A percentile compares a stretch with the other conserved stretches of the same genome.
phyloP scores from a whole-genome alignment of 805 yeast species.

The Komagataella pseudopastoris region DNA sequence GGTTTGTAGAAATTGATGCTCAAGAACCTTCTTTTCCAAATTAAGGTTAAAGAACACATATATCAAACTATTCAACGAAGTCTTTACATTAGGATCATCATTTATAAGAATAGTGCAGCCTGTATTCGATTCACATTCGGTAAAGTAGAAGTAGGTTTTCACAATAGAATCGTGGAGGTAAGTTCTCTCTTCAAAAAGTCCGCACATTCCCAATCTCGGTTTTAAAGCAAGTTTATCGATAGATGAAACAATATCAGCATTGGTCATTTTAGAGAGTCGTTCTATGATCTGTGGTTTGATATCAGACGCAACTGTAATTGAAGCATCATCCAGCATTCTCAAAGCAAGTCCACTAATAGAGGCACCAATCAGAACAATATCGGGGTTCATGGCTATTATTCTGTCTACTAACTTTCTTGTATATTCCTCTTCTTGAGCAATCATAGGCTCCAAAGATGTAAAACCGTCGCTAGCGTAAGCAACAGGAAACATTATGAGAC shows the following conservation, averaged over 20 bases:
- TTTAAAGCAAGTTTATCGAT: conserved; percentile 70
- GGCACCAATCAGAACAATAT: conserved; percentile 64
- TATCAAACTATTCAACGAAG: conserved; percentile 67
- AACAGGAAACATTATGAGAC: conserved; percentile 77
- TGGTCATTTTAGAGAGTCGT: conserved; percentile 64
- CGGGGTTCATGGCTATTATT: conserved; percentile 65
- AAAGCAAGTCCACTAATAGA: conserved; percentile 76
- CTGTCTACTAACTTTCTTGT: conserved; percentile 71
- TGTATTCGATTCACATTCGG: conserved; percentile 57
- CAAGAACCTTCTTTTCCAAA: conserved; percentile 62
- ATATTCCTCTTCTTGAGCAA: conserved; percentile 81
- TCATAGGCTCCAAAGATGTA: conserved; percentile 68
- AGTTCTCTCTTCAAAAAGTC: conserved; percentile 53
- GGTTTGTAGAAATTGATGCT: conserved; percentile 51
- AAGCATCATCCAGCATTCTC: conserved; percentile 54
- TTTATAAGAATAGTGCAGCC: conserved; percentile 81
- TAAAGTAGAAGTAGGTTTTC: conserved; percentile 66
- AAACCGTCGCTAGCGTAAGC: conserved; percentile 46
- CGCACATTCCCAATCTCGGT: conserved; percentile 67
- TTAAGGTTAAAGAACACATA: conserved; percentile 68
- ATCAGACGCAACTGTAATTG: conserved; percentile 70
- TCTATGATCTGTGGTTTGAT: conserved; percentile 74
- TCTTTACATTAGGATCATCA: conserved; percentile 52
- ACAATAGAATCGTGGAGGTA: conserved; percentile 40
- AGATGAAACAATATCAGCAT: conserved; percentile 75